A percentile compares a stretch with the other conserved stretches of the same genome.
Conservation (phyloP, 805 yeast species). For the Schwanniomyces pseudopolymorphus region DNA sequence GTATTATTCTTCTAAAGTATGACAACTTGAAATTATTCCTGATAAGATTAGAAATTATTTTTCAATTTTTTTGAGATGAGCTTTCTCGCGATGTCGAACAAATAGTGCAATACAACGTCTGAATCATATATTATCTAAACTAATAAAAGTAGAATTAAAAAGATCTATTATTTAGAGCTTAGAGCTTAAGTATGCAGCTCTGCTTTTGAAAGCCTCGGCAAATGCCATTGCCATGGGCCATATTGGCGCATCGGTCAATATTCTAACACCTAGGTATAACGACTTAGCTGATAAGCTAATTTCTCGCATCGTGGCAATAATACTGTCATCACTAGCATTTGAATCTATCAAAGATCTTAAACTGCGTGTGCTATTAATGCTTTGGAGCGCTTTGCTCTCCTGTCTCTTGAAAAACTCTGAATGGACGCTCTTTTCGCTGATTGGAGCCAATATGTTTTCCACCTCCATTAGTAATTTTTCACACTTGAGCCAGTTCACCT, state of each 20-base stretch:
- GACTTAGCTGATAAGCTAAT: constrained; percentile 56
- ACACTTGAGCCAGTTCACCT: constrained; percentile 61
- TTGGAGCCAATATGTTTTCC: constrained; percentile 56
- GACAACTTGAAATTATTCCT: not conserved
- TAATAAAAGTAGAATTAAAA: not conserved
- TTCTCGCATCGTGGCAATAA: constrained; percentile 44
- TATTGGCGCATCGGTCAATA: constrained; percentile 80
- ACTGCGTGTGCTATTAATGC: constrained; percentile 23
- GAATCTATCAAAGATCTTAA: constrained; percentile 52
- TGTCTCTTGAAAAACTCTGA: constrained; percentile 58
- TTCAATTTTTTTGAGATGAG: not conserved
- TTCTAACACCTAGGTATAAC: constrained; percentile 69
- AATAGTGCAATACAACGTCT: not conserved
- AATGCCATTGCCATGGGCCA: constrained; percentile 81
- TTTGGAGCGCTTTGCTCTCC: constrained; percentile 14
- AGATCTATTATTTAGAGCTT: not conserved
- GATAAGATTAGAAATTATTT: not conserved
- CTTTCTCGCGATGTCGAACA: not conserved
- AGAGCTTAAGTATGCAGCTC: constrained; percentile 28
- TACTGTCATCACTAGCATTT: constrained; percentile 37
- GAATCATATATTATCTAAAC: not conserved
- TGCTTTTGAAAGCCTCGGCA: constrained; percentile 74
- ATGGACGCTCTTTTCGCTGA: constrained; percentile 51
- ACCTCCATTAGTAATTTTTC: constrained; percentile 60
- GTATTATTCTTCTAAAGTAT: not conserved